A percentile compares a stretch with the other conserved stretches of the same genome.
These are phyloP conservation scores for Neodidymelliopsis sp. DNA, from an alignment of 2,329 filamentous ascomycete species.

Conservation along the genomic window DNA sequence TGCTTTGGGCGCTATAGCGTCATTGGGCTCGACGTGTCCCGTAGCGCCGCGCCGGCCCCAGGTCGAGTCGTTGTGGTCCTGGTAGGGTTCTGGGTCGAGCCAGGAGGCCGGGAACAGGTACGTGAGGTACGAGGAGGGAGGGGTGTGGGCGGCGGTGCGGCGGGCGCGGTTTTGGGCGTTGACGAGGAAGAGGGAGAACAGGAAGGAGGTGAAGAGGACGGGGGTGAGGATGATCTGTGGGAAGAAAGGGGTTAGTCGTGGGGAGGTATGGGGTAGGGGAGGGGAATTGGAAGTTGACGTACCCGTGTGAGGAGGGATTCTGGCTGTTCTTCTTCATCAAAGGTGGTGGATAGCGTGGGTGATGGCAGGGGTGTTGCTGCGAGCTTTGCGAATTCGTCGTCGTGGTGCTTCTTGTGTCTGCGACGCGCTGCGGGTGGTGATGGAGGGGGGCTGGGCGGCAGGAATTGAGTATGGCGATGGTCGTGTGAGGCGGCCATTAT, in stretches of 20 bases:
- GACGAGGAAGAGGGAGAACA: conserved; percentile 70
- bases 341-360: conserved; percentile 30
- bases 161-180: conserved; percentile 64
- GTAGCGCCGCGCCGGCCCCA: conserved; percentile 26
- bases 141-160: conserved; percentile 51
- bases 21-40: conserved; percentile 33
- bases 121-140: conserved; percentile 26
- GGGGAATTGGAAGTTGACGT: conserved; percentile 1
- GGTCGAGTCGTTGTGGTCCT: conserved; percentile 43
- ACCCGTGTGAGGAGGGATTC: conserved; percentile 39
- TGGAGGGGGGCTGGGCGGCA: conserved; percentile 39
- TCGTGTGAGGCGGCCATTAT: conserved; percentile 23
- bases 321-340: conserved; percentile 22
- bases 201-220: conserved; percentile 68
- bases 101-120: conserved; percentile 37
- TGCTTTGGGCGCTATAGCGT: conserved; percentile 23
- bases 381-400: conserved; percentile 44
- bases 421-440: conserved; percentile 33
- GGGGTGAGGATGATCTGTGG: conserved; percentile 66
- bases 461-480: conserved; percentile 19
- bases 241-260: no score
- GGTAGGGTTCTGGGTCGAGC: conserved; percentile 55
- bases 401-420: conserved; percentile 32
- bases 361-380: conserved; percentile 32
- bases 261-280: not conserved